Evolutionary conservation across 805 yeast species (phyloP), one percentile per base, ranked within the genome.

Genomic region (Ogataea paradorogensis): DNA sequence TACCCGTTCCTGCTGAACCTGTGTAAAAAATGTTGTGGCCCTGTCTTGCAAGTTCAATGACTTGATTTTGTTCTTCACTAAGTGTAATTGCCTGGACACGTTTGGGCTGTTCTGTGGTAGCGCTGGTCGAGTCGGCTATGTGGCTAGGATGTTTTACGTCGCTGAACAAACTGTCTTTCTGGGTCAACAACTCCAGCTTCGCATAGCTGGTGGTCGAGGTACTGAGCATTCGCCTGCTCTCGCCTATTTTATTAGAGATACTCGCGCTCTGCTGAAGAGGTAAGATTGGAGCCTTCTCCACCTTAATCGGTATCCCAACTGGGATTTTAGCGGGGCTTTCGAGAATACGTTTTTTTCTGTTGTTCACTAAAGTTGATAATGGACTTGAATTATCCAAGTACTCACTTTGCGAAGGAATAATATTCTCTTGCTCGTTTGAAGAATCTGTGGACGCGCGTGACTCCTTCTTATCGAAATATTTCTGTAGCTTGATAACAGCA

Each of bases 1-100:
- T 93, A 57, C 99, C 99, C 0, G 99, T 93, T 54, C 99, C 99
- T 0, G 99, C 99, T 24, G 97, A 88, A 35, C 99, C 99, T 0
- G 99, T 93, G 59, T 86, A 93, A 57, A 93, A 93, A 3, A 93
- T 64, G 43, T 82, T 86, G 13, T 69, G 65, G 0, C 95, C 89
- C 15, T 67, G 56, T 30, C 76, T 62, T 5, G 64, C 95, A 38
- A 85, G 62, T 8, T 78, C 74, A 9, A 86, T 70, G 15, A 93
- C 78, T 35, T 72, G 63, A 41, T 74, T 71, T 55, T 85, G 95
- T 54, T 85, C 93, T 15, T 70, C 70, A 48, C 79, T 73, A 8
- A 77, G 53, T 47, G 55, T 53, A 55, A 59, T 46, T 4, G 63
- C 54, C 35, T 53, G 56, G 9, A 51, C 58, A 3, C 25, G 38